Conservation (phyloP, 495 filamentous ascomycete genomes). For the Penicillium malachiteum region DNA sequence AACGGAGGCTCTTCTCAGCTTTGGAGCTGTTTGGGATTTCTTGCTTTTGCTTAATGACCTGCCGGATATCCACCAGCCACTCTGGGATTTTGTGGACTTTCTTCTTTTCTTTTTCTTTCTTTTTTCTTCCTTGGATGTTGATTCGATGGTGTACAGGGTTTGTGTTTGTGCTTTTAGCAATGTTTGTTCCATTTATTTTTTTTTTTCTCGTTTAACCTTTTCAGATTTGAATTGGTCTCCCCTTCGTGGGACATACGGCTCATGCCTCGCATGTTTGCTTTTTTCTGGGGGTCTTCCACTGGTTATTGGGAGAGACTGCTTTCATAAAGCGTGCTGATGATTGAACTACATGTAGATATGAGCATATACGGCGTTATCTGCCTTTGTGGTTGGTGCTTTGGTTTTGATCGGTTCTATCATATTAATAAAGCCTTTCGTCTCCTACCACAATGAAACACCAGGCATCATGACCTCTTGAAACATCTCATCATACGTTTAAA, state of each 20-base stretch:
- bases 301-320: slow-evolving; percentile 32
- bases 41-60: slow-evolving; percentile 18
- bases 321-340: slow-evolving; percentile 42
- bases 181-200: slow-evolving; percentile 12
- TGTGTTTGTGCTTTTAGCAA: slow-evolving; percentile 21
- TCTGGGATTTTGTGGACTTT: slow-evolving; percentile 10
- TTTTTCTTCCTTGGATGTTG: slow-evolving; percentile 11
- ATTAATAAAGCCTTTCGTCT: slow-evolving; percentile 18
- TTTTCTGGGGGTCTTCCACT: slow-evolving; percentile 23
- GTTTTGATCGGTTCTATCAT: slow-evolving; percentile 18
- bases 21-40: slow-evolving; percentile 28
- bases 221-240: slow-evolving; percentile 10
- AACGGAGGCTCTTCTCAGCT: slow-evolving; percentile 27
- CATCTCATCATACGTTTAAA: no score
- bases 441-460: no score
- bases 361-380: slow-evolving; percentile 45
- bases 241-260: slow-evolving; percentile 12
- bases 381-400: slow-evolving; percentile 24
- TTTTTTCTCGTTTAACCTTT: not conserved
- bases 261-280: slow-evolving; percentile 21
- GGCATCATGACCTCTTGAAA: no score
- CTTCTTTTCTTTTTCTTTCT: slow-evolving; percentile 13
- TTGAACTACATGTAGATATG: slow-evolving; percentile 48
- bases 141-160: slow-evolving; percentile 36
- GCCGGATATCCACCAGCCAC: slow-evolving; percentile 17